These are phyloP conservation scores for Aspergillus terreus DNA, from an alignment of 2,329 filamentous ascomycete genomes.

Conservation along the genomic window DNA sequence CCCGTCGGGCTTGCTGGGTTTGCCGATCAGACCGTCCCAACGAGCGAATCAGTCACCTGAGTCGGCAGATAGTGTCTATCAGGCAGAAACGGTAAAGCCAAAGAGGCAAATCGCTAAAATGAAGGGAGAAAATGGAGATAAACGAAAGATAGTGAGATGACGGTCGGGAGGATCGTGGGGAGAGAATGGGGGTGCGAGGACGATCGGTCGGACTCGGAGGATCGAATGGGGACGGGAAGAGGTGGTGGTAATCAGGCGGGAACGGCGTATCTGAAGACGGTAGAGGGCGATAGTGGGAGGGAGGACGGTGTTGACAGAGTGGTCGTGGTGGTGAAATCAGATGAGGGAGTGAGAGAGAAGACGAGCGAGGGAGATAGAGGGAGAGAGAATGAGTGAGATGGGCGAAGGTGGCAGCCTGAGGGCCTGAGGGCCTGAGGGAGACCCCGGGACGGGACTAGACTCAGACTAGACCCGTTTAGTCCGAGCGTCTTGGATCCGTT, in stretches of 20 bases:
- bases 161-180: background rate
- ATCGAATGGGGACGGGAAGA: background rate
- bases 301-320: background rate
- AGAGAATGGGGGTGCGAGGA: background rate
- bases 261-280: background rate
- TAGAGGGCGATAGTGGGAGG: background rate
- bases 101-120: slow-evolving; percentile 10
- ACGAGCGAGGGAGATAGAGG: slow-evolving; percentile 4
- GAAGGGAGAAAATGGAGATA: slow-evolving; percentile 3
- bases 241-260: background rate
- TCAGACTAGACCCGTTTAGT: background rate
- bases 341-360: slow-evolving; percentile 11
- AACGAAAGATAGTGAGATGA: slow-evolving; percentile 1
- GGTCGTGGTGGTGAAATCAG: slow-evolving; percentile 6
- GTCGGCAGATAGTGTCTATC: slow-evolving; percentile 11
- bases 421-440: slow-evolving; percentile 19
- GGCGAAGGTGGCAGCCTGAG: slow-evolving; percentile 7
- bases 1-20: slow-evolving; percentile 34
- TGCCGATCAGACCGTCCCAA: slow-evolving; percentile 27
- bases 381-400: slow-evolving; percentile 2
- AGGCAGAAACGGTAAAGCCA: slow-evolving; percentile 4
- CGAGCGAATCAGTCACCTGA: slow-evolving; percentile 17
- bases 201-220: too few species aligned
- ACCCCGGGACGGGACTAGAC: slow-evolving; percentile 9
- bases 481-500: background rate